Evolutionary conservation across 2,329 filamentous ascomycete species (phyloP), one percentile per base, ranked within the genome.

Genomic region (Chrysoporthe puriensis): DNA sequence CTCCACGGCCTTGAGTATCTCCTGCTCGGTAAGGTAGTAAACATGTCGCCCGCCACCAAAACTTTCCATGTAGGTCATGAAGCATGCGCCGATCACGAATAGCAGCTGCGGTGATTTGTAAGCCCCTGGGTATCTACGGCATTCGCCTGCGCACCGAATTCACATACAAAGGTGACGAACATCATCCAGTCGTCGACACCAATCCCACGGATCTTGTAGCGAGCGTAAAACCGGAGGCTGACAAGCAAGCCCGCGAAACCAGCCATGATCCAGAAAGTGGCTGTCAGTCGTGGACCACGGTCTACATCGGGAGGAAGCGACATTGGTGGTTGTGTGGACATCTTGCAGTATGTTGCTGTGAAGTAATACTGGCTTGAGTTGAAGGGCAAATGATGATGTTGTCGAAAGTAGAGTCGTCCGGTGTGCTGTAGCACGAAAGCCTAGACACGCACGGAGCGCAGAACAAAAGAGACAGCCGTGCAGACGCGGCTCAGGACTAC

Each of bases 171-270:
- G 34, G 42, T 21, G 9, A 56, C 34, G 14, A 65, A n/a, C 43
- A 65, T 65, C 44, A 42, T 52, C 63, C 56, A 65, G 26, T 64
- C 62, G 32, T 64, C 62, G 36, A 26, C 52, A 52, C 63, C 56
- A 34, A 65, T 21, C 4, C 44, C 54, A 2, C 54, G 34, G n/a
- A 65, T 60, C 11, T 54, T 44, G 36, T 36, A 2, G 16, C 57
- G 63, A 14, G 34, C 44, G 52, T 60, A 54, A 4, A 65, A 36
- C n/a, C 63, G 26, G 7, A 54, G 18, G 4, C 4, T 2, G 11
- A 65, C n/a, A 44, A 65, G 36, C 1, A 60, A 16, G 14, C 18
- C 44, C 2, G 56, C 46, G 5, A 61, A 18, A 4, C 34, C 56
- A 16, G n/a, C 43, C 56, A 40, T 11, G 0, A 50, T 40, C 63